phyloP scores from a whole-genome alignment of 139 green algal species.

The Pleodorina starrii region DNA sequence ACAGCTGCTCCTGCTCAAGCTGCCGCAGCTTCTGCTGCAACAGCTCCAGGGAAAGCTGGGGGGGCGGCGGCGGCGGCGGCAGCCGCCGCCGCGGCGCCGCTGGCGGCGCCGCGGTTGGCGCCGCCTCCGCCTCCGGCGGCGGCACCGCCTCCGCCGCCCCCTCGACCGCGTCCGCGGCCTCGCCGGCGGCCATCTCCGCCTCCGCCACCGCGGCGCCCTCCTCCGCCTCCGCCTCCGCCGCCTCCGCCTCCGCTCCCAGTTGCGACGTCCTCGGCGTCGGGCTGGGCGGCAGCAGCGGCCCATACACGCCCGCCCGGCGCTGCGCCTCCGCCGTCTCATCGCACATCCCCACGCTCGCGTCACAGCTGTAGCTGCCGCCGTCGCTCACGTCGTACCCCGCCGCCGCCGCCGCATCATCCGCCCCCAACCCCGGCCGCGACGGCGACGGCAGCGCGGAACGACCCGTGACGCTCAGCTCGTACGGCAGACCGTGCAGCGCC shows the following conservation, averaged over 20 bases:
- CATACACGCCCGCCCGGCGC: background rate
- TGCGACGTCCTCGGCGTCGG: background rate
- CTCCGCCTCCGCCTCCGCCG: background rate
- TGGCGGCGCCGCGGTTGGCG: background rate
- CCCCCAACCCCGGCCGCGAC: too few relatives aligned
- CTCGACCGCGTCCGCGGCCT: too few relatives aligned
- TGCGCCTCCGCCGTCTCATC: background rate
- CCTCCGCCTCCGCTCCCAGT: background rate
- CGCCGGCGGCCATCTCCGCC: background rate
- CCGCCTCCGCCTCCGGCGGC: background rate
- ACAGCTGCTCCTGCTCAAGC: background rate
- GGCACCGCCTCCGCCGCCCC: background rate
- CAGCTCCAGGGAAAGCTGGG: background rate
- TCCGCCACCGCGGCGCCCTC: background rate
- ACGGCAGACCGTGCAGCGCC: background rate
- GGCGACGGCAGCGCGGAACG: background rate
- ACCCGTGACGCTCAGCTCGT: slow-evolving; percentile 17
- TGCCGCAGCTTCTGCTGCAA: background rate
- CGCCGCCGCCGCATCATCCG: background rate
- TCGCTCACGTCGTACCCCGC: background rate
- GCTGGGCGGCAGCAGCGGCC: background rate
- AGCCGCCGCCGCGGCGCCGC: background rate
- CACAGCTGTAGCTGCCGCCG: background rate
- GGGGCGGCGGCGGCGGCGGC: background rate
- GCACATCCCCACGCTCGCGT: background rate